Base-by-base conservation (phyloP, 164 flowering plant species). In the Nymphaea colorata region DNA sequence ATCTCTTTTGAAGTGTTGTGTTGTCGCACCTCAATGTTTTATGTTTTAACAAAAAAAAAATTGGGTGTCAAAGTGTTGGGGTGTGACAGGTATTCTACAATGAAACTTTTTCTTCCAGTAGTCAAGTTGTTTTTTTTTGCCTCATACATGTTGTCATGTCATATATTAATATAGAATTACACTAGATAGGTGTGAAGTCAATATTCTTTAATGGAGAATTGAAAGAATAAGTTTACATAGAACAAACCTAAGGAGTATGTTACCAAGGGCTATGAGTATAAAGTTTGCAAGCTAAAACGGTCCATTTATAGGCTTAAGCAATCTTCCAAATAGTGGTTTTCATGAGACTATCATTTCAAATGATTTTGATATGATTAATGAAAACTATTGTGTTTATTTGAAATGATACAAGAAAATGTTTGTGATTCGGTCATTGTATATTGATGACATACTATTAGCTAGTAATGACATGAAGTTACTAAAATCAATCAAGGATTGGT, bases 361-460 rank as follows among this genome's bases (percentile, higher is more conserved):
- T 16, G 14, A 17, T 11, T 44, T 44, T 66, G 8, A 15, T 4
- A n/a, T 51, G 59, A 45, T 44, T 66, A 41, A 45, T 4, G 57
- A 25, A 25, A 25, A 66, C 41, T 15, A 47, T 51, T 66, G 41
- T 43, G 41, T 66, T 14, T 66, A 47, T 43, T 0, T 44, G 10
- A 66, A n/a, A 51, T 4, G 4, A 14, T n/a, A 15, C 25, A 18
- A 51, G 36, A 14, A 17, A n/a, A 51, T 10, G 16, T 16, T 66
- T 44, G 14, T 66, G 8, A 44, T 66, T 51, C 6, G 45, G 12
- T 47, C 68, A 44, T 66, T 66, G 41, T 45, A 44, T 14, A 18
- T 66, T 14, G 41, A 66, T 43, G 68, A 66, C 4, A 66, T 66
- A 10, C n/a, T 61, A n/a, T 44, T 66, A 36, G 68, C 11, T 16